Percentiles rank a stretch among this genome's conserved stretches.
Conservation (phyloP, 768 basidiomycete species). For the Rhizopogon salebrosus region DNA sequence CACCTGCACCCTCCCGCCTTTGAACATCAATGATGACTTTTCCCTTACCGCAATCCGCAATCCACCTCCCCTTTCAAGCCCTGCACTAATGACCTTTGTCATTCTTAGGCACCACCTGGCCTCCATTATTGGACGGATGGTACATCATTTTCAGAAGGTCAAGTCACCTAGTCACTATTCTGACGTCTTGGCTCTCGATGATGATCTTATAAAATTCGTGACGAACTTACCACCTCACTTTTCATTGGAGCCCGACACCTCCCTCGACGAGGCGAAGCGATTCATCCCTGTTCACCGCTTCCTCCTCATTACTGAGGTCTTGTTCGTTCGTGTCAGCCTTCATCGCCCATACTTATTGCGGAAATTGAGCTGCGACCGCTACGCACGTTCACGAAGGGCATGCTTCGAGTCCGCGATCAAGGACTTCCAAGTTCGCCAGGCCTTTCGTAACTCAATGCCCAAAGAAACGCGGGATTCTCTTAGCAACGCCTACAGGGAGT, state of each 20-base stretch:
- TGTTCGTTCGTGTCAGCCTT: slow-evolving; percentile 79
- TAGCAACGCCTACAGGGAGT: slow-evolving; percentile 80
- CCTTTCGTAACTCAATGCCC: slow-evolving; percentile 56
- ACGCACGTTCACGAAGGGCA: slow-evolving; percentile 72
- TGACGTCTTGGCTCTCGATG: slow-evolving; percentile 78
- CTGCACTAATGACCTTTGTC: slow-evolving; percentile 83
- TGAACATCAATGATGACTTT: slow-evolving; percentile 65
- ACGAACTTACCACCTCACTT: slow-evolving; percentile 75
- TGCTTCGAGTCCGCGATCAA: slow-evolving; percentile 90
- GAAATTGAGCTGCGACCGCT: slow-evolving; percentile 68
- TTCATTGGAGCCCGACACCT: slow-evolving; percentile 68
- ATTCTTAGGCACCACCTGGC: slow-evolving; percentile 83
- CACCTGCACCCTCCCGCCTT: slow-evolving; percentile 73
- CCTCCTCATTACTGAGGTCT: slow-evolving; percentile 83
- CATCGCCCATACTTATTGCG: slow-evolving; percentile 88
- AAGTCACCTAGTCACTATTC: slow-evolving; percentile 73
- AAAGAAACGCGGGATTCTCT: slow-evolving; percentile 65
- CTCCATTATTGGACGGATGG: slow-evolving; percentile 81
- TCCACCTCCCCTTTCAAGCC: slow-evolving; percentile 55
- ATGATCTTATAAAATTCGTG: slow-evolving; percentile 76
- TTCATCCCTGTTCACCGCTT: slow-evolving; percentile 83
- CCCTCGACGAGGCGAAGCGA: slow-evolving; percentile 58
- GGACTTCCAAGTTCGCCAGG: slow-evolving; percentile 76
- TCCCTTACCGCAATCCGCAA: slow-evolving; percentile 39
- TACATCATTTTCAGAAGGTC: slow-evolving; percentile 90